Base-by-base conservation (phyloP, 371 early-diverging fungal species). In the Mucor saturninus region DNA sequence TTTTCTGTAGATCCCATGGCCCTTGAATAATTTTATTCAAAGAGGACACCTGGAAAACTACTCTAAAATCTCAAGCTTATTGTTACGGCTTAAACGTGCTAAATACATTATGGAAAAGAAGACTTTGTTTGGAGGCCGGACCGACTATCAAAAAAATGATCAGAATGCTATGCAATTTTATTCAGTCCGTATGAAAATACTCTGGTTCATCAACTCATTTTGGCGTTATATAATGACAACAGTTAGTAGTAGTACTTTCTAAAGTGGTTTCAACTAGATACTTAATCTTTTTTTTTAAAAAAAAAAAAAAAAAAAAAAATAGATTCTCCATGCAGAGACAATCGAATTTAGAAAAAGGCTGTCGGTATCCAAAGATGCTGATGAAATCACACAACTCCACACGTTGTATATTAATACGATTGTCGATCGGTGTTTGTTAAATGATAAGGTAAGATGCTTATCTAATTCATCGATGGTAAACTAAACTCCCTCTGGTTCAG, bases 161-260 rank as follows among this genome's bases (percentile, higher is more conserved):
- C 29, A 21, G 7, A 45, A 56, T 29, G 43, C 59, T 6, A 71
- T 62, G 57, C 26, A 37, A 6, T 71, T 81, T 55, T 79, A 81
- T 64, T 65, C 75, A 0, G 43, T 83, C 52, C 68, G 83, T 8
- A 71, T 81, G 69, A 72, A 67, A 7, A 62, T 83, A 15, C 62
- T 83, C 6, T 83, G 83, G 83, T 81, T 83, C 62, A 67, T 83
- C 3, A 79, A 83, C 57, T 64, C 75, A 11, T 69, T 83, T 52
- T 81, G 78, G 75, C 59, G 77, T 39, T 83, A 83, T 60, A 56
- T 77, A 5, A 77, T 81, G 80, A 79, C 77, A 9, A 83, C 81
- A 5, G 83, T 79, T 68, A 60, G 65, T 21, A 43, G 14, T 43
- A 15, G 21, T 0, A 46, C 8, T 50, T 32, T 4, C 39, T 28